phyloP scores from a whole-genome alignment of 1,284 basidiomycete species.

The Gomphus sp. region DNA sequence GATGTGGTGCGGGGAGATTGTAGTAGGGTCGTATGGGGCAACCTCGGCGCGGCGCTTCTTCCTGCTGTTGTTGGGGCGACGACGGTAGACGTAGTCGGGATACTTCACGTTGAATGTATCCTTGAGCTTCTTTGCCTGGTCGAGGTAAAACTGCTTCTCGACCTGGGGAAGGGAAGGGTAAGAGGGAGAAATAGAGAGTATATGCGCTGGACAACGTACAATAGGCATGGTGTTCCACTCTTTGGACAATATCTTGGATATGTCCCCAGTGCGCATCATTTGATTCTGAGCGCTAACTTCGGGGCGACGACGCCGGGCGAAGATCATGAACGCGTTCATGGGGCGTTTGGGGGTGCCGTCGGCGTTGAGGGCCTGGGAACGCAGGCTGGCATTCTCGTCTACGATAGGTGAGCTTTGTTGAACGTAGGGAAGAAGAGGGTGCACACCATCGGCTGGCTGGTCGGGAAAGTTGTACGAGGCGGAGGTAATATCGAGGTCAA shows the following conservation, averaged over 20 bases:
- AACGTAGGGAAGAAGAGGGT: too few species aligned
- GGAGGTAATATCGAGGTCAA: neutral
- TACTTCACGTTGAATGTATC: slow-evolving; percentile 79
- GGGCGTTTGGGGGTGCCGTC: slow-evolving; percentile 80
- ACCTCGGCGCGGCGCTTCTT: slow-evolving; percentile 52
- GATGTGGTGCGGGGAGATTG: too few species aligned
- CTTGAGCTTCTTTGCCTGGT: slow-evolving; percentile 74
- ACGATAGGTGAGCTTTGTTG: too few species aligned
- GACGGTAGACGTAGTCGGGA: slow-evolving; percentile 76
- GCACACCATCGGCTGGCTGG: too few species aligned
- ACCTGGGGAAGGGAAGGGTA: slow-evolving; percentile 30
- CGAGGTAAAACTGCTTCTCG: slow-evolving; percentile 77
- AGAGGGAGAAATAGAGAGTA: neutral
- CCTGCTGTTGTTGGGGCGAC: slow-evolving; percentile 74
- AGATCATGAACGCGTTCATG: slow-evolving; percentile 89
- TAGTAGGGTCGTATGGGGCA: slow-evolving; percentile 26
- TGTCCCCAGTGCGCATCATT: slow-evolving; percentile 77
- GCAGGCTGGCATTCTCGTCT: slow-evolving; percentile 39
- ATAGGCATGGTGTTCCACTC: slow-evolving; percentile 71
- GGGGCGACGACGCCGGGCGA: slow-evolving; percentile 69
- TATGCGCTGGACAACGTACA: slow-evolving; percentile 27
- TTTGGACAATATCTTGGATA: slow-evolving; percentile 71
- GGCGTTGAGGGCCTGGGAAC: slow-evolving; percentile 67
- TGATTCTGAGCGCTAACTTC: slow-evolving; percentile 76
- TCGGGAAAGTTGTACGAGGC: neutral